Evolutionary conservation across 1,139 yeast genomes (phyloP).

Genomic region (Yamadazyma dendronema): DNA sequence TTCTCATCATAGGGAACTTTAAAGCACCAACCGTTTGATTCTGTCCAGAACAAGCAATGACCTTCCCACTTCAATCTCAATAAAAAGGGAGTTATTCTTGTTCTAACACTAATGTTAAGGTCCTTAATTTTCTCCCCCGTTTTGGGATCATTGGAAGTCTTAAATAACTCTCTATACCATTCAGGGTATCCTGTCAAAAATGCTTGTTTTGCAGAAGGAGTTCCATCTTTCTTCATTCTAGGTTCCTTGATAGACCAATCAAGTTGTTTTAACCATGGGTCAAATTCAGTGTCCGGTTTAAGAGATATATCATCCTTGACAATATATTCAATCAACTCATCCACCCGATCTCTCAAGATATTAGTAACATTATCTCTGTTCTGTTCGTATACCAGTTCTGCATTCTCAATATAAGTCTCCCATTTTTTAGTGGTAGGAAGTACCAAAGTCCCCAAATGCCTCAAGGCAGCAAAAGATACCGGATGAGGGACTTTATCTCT

Average conservation of each 20-base stretch:
- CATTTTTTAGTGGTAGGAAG: slow-evolving; percentile 78
- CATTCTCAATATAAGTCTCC: slow-evolving; percentile 64
- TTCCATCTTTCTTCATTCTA: slow-evolving; percentile 66
- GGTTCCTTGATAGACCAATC: slow-evolving; percentile 77
- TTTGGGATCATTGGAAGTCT: slow-evolving; percentile 32
- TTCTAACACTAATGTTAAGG: slow-evolving; percentile 64
- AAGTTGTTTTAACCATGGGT: slow-evolving; percentile 88
- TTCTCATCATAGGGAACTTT: slow-evolving; percentile 46
- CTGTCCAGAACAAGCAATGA: slow-evolving; percentile 77
- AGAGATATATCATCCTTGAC: slow-evolving; percentile 25
- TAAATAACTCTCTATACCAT: slow-evolving; percentile 82
- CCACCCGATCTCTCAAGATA: slow-evolving; percentile 60
- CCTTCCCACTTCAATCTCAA: slow-evolving; percentile 85
- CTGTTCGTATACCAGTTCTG: slow-evolving; percentile 67
- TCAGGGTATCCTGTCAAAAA: slow-evolving; percentile 89
- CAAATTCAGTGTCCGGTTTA: slow-evolving; percentile 39
- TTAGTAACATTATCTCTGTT: slow-evolving; percentile 56
- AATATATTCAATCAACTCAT: slow-evolving; percentile 48
- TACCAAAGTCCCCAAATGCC: slow-evolving; percentile 72
- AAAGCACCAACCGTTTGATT: slow-evolving; percentile 86
- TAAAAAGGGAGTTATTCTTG: slow-evolving; percentile 75
- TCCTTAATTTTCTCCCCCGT: slow-evolving; percentile 23
- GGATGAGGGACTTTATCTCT: slow-evolving; percentile 82
- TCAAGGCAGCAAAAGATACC: slow-evolving; percentile 85
- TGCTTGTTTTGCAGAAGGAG: slow-evolving; percentile 71